phyloP scores from a whole-genome alignment of 805 yeast genomes.

The Tetrapisispora taiwanensis region DNA sequence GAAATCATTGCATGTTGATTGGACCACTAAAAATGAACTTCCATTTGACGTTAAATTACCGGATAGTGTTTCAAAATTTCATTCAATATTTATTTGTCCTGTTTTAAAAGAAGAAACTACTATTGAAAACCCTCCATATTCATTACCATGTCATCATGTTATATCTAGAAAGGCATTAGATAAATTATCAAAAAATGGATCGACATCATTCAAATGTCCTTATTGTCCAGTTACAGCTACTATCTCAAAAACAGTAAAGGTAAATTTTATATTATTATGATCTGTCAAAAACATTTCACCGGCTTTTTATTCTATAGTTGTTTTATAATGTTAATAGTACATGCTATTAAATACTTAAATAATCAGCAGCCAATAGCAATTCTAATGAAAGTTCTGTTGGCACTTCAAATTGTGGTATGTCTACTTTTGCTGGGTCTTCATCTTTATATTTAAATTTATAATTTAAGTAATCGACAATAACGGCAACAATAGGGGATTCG shows the following conservation, averaged over 20 bases:
- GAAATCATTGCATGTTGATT: conserved; percentile 29
- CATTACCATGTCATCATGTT: conserved; percentile 55
- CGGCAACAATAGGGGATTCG: conserved; percentile 60
- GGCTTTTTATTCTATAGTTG: too few species aligned
- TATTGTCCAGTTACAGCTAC: conserved; percentile 50
- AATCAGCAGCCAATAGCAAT: conserved; percentile 86
- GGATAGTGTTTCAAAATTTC: conserved; percentile 38
- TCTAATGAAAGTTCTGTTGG: conserved; percentile 94
- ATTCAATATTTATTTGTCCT: conserved; percentile 63
- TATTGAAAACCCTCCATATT: conserved; percentile 49
- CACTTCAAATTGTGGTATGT: conserved; percentile 75
- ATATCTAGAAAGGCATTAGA: conserved; percentile 45
- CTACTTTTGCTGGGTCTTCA: conserved; percentile 31
- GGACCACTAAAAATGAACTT: conserved; percentile 50
- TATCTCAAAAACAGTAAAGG: conserved; percentile 36
- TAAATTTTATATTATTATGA: conserved; percentile 31
- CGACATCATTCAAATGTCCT: conserved; percentile 54
- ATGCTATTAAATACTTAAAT: conserved; percentile 32
- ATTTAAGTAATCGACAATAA: conserved; percentile 76
- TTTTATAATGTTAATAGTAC: too few species aligned
- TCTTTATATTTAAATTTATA: conserved; percentile 62
- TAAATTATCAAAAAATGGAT: conserved; percentile 35
- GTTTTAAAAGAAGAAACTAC: conserved; percentile 60
- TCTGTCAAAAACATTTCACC: too few species aligned
- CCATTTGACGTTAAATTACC: conserved; percentile 57